A percentile compares a stretch with the other conserved stretches of the same genome.
Conservation (phyloP, 768 basidiomycete genomes). For the Mycena chlorophos region DNA sequence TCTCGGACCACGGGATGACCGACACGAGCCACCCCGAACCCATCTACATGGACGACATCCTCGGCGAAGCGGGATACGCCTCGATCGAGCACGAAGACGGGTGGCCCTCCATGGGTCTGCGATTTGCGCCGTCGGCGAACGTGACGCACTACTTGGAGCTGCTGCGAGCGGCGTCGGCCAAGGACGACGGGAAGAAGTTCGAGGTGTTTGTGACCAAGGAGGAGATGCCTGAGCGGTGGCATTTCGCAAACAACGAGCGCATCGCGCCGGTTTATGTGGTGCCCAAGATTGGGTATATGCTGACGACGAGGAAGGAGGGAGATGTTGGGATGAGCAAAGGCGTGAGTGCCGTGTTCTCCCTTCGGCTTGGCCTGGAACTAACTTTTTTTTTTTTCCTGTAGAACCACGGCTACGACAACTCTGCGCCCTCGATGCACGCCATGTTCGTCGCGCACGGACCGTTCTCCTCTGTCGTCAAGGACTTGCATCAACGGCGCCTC, state of each 20-base stretch:
- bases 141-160: constrained; percentile 52
- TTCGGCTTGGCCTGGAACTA: neutral
- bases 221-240: constrained; percentile 80
- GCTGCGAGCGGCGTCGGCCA: constrained; percentile 52
- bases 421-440: constrained; percentile 75
- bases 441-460: constrained; percentile 93
- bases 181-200: constrained; percentile 61
- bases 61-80: constrained; percentile 61
- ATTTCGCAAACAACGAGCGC: constrained; percentile 70
- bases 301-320: constrained; percentile 67
- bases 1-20: constrained; percentile 91
- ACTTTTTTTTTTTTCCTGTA: constrained; percentile 28
- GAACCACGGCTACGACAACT: constrained; percentile 92
- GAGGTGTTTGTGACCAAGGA: constrained; percentile 75
- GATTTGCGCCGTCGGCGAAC: constrained; percentile 66
- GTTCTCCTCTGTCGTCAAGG: constrained; percentile 70
- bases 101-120: constrained; percentile 87
- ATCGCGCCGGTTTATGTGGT: constrained; percentile 88
- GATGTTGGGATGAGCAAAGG: constrained; percentile 70
- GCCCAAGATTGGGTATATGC: constrained; percentile 75
- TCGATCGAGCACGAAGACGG: constrained; percentile 78
- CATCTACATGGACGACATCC: constrained; percentile 79
- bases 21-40: constrained; percentile 78
- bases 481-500: constrained; percentile 43
- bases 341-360: constrained; percentile 44